Conservation (phyloP, 192 early-diverging fungal species). For the Coemansia sp. region DNA sequence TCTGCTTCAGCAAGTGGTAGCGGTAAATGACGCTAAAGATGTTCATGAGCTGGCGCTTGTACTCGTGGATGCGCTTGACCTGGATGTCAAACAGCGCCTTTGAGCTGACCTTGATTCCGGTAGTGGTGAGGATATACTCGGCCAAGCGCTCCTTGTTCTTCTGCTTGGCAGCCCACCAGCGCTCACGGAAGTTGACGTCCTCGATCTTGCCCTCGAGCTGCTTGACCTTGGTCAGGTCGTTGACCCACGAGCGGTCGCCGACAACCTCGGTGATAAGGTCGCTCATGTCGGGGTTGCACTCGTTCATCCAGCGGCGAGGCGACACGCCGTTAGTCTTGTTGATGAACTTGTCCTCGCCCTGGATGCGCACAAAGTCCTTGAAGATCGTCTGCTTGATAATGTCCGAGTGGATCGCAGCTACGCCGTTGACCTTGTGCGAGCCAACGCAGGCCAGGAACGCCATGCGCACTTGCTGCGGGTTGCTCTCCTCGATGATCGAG, state of each 20-base stretch:
- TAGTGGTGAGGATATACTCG: slow-evolving; percentile 73
- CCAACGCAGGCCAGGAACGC: slow-evolving; percentile 94
- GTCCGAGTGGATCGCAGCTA: slow-evolving; percentile 86
- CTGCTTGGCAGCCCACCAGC: slow-evolving; percentile 91
- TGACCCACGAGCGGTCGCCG: slow-evolving; percentile 75
- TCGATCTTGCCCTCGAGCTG: slow-evolving; percentile 65
- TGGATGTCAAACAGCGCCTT: slow-evolving; percentile 96
- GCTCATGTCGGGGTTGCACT: slow-evolving; percentile 89
- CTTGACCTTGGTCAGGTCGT: slow-evolving; percentile 70
- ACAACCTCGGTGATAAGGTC: slow-evolving; percentile 81
- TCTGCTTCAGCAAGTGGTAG: slow-evolving; percentile 82
- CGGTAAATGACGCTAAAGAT: slow-evolving; percentile 94
- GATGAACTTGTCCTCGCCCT: slow-evolving; percentile 85
- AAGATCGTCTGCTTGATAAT: slow-evolving; percentile 85
- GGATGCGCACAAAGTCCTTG: slow-evolving; percentile 87
- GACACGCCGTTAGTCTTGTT: slow-evolving; percentile 99
- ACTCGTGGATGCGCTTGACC: slow-evolving; percentile 99
- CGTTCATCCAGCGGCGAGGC: slow-evolving; percentile 96
- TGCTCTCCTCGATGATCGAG: slow-evolving; percentile 93
- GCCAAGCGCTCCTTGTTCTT: slow-evolving; percentile 90
- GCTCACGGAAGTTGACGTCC: slow-evolving; percentile 73
- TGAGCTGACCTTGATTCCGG: slow-evolving; percentile 75
- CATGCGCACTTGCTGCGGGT: slow-evolving; percentile 96
- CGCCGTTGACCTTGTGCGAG: slow-evolving; percentile 96
- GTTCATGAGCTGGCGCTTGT: slow-evolving; percentile 99